Base-by-base conservation (phyloP, 208 protist species). In the Leishmania aethiopica region DNA sequence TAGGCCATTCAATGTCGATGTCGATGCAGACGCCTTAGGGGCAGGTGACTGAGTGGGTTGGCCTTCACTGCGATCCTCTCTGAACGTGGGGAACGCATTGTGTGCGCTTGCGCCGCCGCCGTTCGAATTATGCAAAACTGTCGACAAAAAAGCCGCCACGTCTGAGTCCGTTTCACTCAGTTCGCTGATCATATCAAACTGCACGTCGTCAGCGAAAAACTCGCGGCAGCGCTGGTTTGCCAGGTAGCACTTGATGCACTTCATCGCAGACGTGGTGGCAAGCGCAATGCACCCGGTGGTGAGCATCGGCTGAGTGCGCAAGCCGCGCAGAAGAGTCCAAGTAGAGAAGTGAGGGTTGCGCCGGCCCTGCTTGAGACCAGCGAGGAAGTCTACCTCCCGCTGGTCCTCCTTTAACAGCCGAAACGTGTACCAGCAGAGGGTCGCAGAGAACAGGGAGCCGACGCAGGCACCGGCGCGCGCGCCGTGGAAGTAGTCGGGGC, bases 151-250 rank as follows among this genome's bases (percentile, higher is more conserved):
- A 35, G 75, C 75, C 11, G 72, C 22, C 5, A 67, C 78, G 7
- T 64, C 57, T 11, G 80, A 66, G 59, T 88, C 84, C 8, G 82
- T 64, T 35, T 75, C 45, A 74, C 84, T 87, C 67, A 82, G 75
- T 40, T 81, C 42, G 47, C 86, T 64, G 67, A 97, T 76, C 74
- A 92, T 53, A 28, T 77, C 74, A 51, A 95, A 95, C 53, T 91
- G 92, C 42, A 94, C 55, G 75, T 96, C 94, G 79, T 97, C 94
- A 0, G 87, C 22, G 55, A 88, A 87, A 80, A 97, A 96, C 80
- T 97, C 94, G 19, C 85, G 82, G 75, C 92, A 96, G 40, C 94
- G 94, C 45, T 76, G 81, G 47, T 90, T 90, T 2, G 94, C 89
- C 11, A 97, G 84, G 64, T 73, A 89, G 80, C 89, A 95, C 76